Evolutionary conservation across 257 asterid species (phyloP).

Genomic region (Lycium ferocissimum): DNA sequence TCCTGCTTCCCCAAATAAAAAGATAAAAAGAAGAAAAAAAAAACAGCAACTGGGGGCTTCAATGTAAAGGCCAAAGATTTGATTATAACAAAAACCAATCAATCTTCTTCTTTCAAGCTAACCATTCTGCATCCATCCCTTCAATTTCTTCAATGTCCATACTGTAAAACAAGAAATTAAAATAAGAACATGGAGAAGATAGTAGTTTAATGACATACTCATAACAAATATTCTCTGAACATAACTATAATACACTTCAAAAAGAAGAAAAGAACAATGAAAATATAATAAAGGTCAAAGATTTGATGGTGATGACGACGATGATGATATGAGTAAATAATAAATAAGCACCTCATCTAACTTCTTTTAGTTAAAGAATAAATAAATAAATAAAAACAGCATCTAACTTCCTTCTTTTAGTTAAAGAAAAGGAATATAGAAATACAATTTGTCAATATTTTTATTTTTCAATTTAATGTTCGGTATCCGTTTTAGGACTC

Average conservation of each 20-base stretch:
- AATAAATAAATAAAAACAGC: not conserved
- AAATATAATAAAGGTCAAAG: not conserved
- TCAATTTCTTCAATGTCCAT: slow-evolving; percentile 93
- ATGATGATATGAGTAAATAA: not conserved
- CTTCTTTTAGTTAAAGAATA: not conserved
- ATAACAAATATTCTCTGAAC: not conserved
- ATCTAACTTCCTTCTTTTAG: not conserved
- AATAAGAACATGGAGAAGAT: slow-evolving; percentile 12
- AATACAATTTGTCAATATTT: not conserved
- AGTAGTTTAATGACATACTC: slow-evolving; percentile 13
- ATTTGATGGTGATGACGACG: not conserved
- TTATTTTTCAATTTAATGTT: not conserved
- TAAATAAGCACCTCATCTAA: not conserved
- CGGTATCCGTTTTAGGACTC: no score
- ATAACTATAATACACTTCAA: not conserved
- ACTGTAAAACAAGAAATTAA: slow-evolving; percentile 46
- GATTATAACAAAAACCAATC: slow-evolving; percentile 53
- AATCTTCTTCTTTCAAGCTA: slow-evolving; percentile 62
- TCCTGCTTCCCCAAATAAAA: not conserved
- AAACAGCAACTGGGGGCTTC: slow-evolving; percentile 28
- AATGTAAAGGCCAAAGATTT: slow-evolving; percentile 48
- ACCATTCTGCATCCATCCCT: slow-evolving; percentile 91
- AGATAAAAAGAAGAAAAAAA: not conserved
- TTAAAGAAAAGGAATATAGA: not conserved
- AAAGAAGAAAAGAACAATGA: not conserved